Base-by-base conservation (phyloP, 805 yeast species). In the Schwanniomyces occidentalis region DNA sequence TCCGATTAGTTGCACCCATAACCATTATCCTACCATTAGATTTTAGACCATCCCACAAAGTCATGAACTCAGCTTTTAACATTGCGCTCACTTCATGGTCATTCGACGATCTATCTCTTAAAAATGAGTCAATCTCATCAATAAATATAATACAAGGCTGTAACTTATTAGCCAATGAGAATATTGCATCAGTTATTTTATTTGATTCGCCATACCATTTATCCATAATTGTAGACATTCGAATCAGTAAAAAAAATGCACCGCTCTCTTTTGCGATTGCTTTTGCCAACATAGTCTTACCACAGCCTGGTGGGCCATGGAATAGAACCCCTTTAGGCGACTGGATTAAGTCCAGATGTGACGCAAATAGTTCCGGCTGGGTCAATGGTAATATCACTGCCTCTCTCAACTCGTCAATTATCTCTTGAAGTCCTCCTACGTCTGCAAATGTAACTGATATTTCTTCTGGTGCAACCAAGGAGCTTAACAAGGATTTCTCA, bases 131-230 rank as follows among this genome's bases (percentile, higher is more conserved):
- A 40, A 91, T 93, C 61, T 91, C 99, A 63, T 91, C 99, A 41
- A 91, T 87, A 61, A 91, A 91, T 30, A 91, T 81, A 44, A 91
- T 93, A 59, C 97, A 89, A 2, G 99, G 99, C 58, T 88, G 88
- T 26, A 91, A 72, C 54, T 93, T 91, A 41, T 76, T 71, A 4
- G 97, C 98, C 37, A 91, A 71, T 6, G 96, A 82, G 56, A 91
- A 91, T 22, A 91, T 78, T 1, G 96, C 98, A 46, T 90, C 95
- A 1, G 88, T 93, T 31, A 90, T 80, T 64, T 93, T 93, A 60
- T 93, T 91, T 18, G 91, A 80, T 61, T 91, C 98, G 10, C 99
- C 99, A 55, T 87, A 91, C 95, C 96, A 91, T 61, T 91, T 91
- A 63, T 93, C 96, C 91, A 90, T 85, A 12, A 91, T 79, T 2